Evolutionary conservation across 2,329 filamentous ascomycete species (phyloP), one percentile per base, ranked within the genome.

Genomic region (Beauveria scarabaeidicola): DNA sequence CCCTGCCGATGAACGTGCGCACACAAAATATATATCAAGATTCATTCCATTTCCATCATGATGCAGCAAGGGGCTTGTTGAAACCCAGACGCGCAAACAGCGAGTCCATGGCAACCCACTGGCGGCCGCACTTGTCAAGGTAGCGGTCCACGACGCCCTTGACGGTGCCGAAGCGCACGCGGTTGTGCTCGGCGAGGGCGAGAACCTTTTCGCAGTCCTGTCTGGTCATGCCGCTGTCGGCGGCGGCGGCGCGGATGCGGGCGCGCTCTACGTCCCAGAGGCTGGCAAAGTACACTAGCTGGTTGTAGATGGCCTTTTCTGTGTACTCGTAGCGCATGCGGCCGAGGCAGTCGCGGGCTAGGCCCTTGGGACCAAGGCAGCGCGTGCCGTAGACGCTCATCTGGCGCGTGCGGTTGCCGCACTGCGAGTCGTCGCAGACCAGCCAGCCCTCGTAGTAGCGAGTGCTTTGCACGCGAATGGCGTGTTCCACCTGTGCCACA

Each of bases 391-490:
- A 96, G 43, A 99, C 94, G 67, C 86, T 90, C 79, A 97, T 92
- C 71, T 96, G 91, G 52, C 93, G 84, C 2, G 94, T 97, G 60
- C 90, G 87, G 69, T 86, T 89, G 29, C 88, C 89, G 73, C 94
- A 99, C 38, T 89, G 86, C 2, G 89, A 78, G 72, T 99, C 94
- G 71, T 96, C 89, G 73, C 94, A 99, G 43, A 90, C 80, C 6
- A 99, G 83, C 87, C 90, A 95, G 62, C 86, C 91, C 69, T 96
- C 89, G 73, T 99, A 97, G 78, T 99, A 99, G 52, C 84, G 83
- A 10, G 89, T 81, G 7, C 90, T 89, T 66, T 91, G 84, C 38
- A 81, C 77, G 52, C 94, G 87, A 65, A 97, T 86, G 61, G 93
- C 88, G 58, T 85, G 81, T 71, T 99, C 94, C 5, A 97, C 79